These are phyloP conservation scores for Ajuga chamaepitys DNA, from an alignment of 257 asterid species.

Conservation along the genomic window DNA sequence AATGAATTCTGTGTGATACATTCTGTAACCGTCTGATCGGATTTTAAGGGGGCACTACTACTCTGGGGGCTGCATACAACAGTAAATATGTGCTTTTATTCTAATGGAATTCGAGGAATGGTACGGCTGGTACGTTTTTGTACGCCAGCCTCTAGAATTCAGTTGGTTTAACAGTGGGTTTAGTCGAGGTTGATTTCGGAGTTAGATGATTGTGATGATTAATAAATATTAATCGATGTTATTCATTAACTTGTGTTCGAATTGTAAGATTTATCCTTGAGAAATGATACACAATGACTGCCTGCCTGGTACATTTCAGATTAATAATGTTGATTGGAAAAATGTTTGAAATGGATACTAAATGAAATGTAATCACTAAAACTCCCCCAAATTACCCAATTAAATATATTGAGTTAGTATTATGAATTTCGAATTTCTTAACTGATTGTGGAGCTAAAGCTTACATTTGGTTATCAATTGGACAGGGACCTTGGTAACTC, in stretches of 20 bases:
- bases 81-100: background rate
- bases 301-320: background rate
- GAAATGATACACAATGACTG: background rate
- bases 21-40: background rate
- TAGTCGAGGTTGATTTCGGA: background rate
- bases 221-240: background rate
- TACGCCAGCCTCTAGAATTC: background rate
- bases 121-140: background rate
- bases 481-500: slow-evolving; percentile 79
- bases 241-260: background rate
- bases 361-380: background rate
- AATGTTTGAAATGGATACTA: background rate
- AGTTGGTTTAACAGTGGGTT: background rate
- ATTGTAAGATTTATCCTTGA: background rate
- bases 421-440: background rate
- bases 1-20: background rate
- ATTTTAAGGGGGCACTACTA: background rate
- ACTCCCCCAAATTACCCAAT: background rate
- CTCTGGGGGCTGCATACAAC: background rate
- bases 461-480: slow-evolving; percentile 6
- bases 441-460: slow-evolving; percentile 5
- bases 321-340: background rate
- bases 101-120: background rate
- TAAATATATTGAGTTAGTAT: background rate
- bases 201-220: background rate